phyloP scores from a whole-genome alignment of 208 protist genomes.

The Lotmaria passim region DNA sequence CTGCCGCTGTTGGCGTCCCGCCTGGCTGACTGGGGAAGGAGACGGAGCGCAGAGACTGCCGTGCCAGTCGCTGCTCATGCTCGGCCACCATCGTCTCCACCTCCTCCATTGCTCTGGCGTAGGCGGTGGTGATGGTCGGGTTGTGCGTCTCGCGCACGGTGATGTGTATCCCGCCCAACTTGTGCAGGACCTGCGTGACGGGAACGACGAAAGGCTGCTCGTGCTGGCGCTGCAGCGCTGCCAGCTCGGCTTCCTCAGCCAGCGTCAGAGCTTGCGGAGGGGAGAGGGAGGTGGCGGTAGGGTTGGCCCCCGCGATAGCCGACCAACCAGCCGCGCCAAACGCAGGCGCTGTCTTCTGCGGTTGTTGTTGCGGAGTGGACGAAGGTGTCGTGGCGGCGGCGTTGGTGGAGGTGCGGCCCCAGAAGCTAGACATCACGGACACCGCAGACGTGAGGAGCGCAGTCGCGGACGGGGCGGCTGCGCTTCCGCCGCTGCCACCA shows the following conservation, averaged over 20 bases:
- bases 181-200: conserved; percentile 41
- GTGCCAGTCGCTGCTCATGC: conserved; percentile 27
- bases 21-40: conserved; percentile 15
- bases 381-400: background rate
- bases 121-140: conserved; percentile 38
- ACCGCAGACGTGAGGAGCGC: conserved; percentile 34
- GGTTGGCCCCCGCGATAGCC: background rate
- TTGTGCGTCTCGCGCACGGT: conserved; percentile 47
- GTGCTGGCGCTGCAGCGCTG: conserved; percentile 40
- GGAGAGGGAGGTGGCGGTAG: conserved; percentile 16
- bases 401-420: conserved; percentile 22
- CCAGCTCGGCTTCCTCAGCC: conserved; percentile 28
- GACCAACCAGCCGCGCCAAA: background rate
- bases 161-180: conserved; percentile 45
- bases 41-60: conserved; percentile 7
- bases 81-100: conserved; percentile 27
- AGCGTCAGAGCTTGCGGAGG: conserved; percentile 22
- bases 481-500: background rate
- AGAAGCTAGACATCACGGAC: conserved; percentile 37
- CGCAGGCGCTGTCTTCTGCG: conserved; percentile 5
- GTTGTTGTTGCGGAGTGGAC: conserved; percentile 10
- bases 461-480: conserved; percentile 4
- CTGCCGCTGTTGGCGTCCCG: background rate
- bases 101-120: conserved; percentile 35
- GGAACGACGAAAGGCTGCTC: conserved; percentile 48